phyloP scores from a whole-genome alignment of 345 rosid species.

The Chamaenerion angustifolium region DNA sequence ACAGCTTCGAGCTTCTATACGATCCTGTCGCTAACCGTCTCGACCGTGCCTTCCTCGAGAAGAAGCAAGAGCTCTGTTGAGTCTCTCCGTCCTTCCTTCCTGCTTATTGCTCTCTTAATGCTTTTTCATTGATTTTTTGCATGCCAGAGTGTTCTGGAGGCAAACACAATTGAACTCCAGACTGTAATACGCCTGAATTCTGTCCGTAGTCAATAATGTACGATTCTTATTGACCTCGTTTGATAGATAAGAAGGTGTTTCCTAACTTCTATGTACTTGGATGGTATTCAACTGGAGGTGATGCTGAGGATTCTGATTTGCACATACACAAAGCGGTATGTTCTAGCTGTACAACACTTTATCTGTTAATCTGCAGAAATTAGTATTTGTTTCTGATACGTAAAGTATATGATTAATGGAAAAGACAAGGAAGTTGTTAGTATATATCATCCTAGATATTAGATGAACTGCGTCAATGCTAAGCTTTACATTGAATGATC shows the following conservation, averaged over 20 bases:
- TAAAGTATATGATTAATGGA: too few relatives aligned
- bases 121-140: not conserved
- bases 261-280: conserved; percentile 80
- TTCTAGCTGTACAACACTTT: conserved; percentile 1
- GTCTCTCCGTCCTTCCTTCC: not conserved
- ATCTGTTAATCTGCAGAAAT: too few relatives aligned
- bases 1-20: conserved; percentile 85
- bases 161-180: too few relatives aligned
- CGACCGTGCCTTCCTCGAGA: conserved; percentile 78
- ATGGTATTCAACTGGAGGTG: conserved; percentile 92
- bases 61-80: conserved; percentile 94
- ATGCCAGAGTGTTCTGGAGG: too few relatives aligned
- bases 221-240: too few relatives aligned
- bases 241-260: conserved; percentile 83
- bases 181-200: too few relatives aligned
- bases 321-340: conserved; percentile 85
- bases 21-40: conserved; percentile 55
- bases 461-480: too few relatives aligned
- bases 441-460: too few relatives aligned
- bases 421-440: too few relatives aligned
- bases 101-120: not conserved
- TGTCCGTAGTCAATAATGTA: too few relatives aligned
- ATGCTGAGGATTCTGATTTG: conserved; percentile 84
- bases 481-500: too few relatives aligned
- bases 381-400: too few relatives aligned